Conservation (phyloP, 305 asterid species). For the Fraxinus ornus region DNA sequence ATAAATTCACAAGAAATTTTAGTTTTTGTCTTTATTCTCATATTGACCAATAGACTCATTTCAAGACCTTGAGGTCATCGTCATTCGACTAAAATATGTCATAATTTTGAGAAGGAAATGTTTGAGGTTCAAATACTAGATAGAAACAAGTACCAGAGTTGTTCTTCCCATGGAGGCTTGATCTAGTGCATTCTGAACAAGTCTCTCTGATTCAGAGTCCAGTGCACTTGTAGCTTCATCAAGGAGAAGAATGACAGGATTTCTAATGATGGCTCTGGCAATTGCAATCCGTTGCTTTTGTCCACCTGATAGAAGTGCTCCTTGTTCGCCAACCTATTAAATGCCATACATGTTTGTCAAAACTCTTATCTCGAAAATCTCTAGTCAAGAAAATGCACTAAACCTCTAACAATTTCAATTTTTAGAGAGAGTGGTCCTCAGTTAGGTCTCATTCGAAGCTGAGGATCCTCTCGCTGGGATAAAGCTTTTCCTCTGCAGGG, state of each 20-base stretch:
- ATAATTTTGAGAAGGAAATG: not conserved
- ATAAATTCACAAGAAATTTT: not conserved
- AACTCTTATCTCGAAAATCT: not conserved
- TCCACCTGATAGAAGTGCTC: constrained; percentile 80
- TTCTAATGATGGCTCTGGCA: constrained; percentile 75
- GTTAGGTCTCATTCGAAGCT: not conserved
- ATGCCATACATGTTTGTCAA: not conserved
- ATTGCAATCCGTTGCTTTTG: constrained; percentile 89
- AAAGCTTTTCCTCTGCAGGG: no score
- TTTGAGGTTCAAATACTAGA: not conserved
- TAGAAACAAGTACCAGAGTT: constrained; percentile 50
- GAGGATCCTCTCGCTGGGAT: no score
- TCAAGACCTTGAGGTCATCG: not conserved
- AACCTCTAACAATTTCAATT: not conserved
- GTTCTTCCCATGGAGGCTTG: constrained; percentile 87
- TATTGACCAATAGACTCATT: not conserved
- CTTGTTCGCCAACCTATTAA: constrained; percentile 76
- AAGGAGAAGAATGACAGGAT: constrained; percentile 75
- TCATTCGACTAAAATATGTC: not conserved
- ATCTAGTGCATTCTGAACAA: constrained; percentile 78
- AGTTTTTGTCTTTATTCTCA: not conserved
- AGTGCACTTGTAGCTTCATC: constrained; percentile 97
- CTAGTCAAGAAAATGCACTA: not conserved
- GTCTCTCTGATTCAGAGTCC: constrained; percentile 79
- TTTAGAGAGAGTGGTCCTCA: not conserved